Percentiles rank a stretch among this genome's conserved stretches.
Evolutionary conservation across 2,329 filamentous ascomycete genomes (phyloP).

Genomic region (Hypocrella siamensis): DNA sequence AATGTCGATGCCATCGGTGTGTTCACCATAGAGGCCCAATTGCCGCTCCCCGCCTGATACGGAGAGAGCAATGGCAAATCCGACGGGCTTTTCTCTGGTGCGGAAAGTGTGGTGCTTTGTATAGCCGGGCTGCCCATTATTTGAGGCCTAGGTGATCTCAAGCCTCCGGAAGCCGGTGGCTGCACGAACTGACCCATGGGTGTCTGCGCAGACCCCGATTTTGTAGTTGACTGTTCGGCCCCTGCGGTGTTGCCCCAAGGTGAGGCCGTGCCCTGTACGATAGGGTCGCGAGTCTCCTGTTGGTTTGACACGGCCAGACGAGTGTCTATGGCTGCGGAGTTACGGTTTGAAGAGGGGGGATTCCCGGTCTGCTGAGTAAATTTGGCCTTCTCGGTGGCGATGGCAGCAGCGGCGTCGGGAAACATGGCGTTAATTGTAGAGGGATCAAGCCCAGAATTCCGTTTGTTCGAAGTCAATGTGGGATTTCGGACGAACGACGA

Average conservation of each 20-base stretch:
- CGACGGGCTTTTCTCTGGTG: conserved; percentile 45
- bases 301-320: conserved; percentile 57
- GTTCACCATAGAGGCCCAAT: conserved; percentile 98
- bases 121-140: conserved; percentile 53
- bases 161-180: conserved; percentile 52
- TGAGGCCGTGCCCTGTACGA: conserved; percentile 30
- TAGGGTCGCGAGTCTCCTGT: conserved; percentile 15
- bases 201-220: conserved; percentile 62
- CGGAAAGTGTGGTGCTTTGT: conserved; percentile 69
- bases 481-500: conserved; percentile 73
- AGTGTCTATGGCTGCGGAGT: conserved; percentile 68
- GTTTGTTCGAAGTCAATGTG: conserved; percentile 58
- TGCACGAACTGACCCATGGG: conserved; percentile 94
- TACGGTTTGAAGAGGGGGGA: conserved; percentile 78
- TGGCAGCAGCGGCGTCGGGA: conserved; percentile 93
- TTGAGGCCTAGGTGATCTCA: conserved; percentile 68
- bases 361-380: conserved; percentile 92
- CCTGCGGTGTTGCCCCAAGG: conserved; percentile 53
- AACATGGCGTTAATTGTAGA: conserved; percentile 98
- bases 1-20: conserved; percentile 91
- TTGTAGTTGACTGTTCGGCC: conserved; percentile 41
- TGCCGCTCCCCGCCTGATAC: conserved; percentile 63
- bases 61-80: conserved; percentile 81
- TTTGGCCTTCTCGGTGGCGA: conserved; percentile 94
- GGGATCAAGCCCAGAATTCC: conserved; percentile 85